These are phyloP conservation scores for Capsella rubella DNA, from an alignment of 441 rosid species.

Conservation along the genomic window DNA sequence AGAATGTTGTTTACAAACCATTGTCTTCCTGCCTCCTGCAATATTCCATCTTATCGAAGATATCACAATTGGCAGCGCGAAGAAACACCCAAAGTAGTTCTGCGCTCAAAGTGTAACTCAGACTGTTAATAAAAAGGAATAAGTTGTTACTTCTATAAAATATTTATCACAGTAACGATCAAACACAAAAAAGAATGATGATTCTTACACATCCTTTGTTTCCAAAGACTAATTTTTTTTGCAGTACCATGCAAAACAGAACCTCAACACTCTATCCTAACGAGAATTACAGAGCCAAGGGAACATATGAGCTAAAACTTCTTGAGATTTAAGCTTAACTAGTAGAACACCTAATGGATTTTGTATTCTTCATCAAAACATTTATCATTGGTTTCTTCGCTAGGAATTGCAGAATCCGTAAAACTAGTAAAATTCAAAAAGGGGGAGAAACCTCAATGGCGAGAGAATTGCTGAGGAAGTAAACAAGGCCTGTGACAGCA, in stretches of 20 bases:
- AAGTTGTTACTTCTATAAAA: background rate
- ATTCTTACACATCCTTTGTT: slow-evolving; percentile 5
- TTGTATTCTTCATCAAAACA: too few relatives aligned
- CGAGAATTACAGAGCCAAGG: background rate
- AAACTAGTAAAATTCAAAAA: background rate
- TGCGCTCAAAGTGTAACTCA: slow-evolving; percentile 44
- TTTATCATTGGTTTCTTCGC: too few relatives aligned
- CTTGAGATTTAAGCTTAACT: too few relatives aligned
- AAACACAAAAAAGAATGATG: background rate
- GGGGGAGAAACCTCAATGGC: slow-evolving; percentile 68
- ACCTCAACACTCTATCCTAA: background rate
- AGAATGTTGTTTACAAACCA: slow-evolving; percentile 55
- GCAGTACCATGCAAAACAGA: background rate
- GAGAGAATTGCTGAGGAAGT: slow-evolving; percentile 89
- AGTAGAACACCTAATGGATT: too few relatives aligned
- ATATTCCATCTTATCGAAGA: slow-evolving; percentile 86
- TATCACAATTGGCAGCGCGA: slow-evolving; percentile 80
- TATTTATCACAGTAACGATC: background rate
- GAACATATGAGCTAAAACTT: background rate
- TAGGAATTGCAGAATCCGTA: too few relatives aligned
- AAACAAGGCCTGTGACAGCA: slow-evolving; percentile 82
- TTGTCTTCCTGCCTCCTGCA: slow-evolving; percentile 92
- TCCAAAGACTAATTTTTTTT: slow-evolving; percentile 8
- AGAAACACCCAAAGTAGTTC: slow-evolving; percentile 97
- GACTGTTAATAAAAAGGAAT: background rate